phyloP scores from a whole-genome alignment of 1,284 basidiomycete species.

The Pyrrhoderma lamaoense region DNA sequence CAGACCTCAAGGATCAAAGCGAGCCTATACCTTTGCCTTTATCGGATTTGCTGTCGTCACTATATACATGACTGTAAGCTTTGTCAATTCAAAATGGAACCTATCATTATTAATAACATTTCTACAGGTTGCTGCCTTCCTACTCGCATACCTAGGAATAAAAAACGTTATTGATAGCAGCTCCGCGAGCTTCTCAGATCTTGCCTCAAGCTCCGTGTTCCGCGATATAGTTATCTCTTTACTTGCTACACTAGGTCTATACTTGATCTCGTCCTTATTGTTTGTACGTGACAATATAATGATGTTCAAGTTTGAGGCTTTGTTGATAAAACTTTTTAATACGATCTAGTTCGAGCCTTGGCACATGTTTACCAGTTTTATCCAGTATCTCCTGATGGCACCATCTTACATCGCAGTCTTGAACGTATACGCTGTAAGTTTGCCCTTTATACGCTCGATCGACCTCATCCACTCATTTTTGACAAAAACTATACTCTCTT shows the following conservation, averaged over 20 bases:
- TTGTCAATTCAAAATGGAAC: constrained; percentile 11
- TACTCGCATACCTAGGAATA: constrained; percentile 77
- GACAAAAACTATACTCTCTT: background rate
- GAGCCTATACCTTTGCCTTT: constrained; percentile 75
- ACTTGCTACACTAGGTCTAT: constrained; percentile 80
- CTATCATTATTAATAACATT: constrained; percentile 14
- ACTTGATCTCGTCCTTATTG: constrained; percentile 72
- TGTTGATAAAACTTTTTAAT: constrained; percentile 11
- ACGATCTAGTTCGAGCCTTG: constrained; percentile 83
- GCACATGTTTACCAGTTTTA: constrained; percentile 91
- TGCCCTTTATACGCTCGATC: constrained; percentile 38
- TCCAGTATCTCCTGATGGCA: constrained; percentile 88
- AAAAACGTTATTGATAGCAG: constrained; percentile 45
- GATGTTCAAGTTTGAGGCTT: background rate
- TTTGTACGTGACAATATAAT: constrained; percentile 53
- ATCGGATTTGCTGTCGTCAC: constrained; percentile 85
- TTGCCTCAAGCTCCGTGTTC: constrained; percentile 77
- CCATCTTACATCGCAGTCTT: constrained; percentile 90
- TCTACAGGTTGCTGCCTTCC: constrained; percentile 71
- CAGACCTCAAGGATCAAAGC: constrained; percentile 82
- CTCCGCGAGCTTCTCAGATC: constrained; percentile 40
- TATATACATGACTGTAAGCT: constrained; percentile 81
- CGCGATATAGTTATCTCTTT: constrained; percentile 81
- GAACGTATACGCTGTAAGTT: constrained; percentile 38
- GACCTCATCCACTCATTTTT: background rate